Conservation (phyloP, 164 flowering plant species). For the grape (Vitis vinifera) region DNA sequence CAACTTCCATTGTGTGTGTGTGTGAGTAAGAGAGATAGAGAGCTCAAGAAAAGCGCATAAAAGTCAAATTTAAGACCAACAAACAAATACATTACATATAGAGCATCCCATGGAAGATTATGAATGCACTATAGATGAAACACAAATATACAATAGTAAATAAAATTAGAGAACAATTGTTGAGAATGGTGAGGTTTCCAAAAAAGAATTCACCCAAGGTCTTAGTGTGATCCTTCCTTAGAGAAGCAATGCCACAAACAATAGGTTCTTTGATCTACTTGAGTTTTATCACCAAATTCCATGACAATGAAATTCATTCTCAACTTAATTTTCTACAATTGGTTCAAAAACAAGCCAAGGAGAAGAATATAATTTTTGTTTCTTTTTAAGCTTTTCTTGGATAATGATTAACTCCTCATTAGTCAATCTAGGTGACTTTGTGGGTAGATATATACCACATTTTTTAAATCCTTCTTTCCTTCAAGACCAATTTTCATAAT, state of each 20-base stretch:
- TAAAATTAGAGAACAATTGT: not conserved
- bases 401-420: too few relatives aligned
- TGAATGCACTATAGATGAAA: too few relatives aligned
- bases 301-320: not conserved
- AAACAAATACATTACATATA: too few relatives aligned
- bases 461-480: conserved; percentile 38
- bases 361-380: not conserved
- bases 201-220: conserved; percentile 44
- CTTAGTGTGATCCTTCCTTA: conserved; percentile 90
- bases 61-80: not conserved
- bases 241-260: conserved; percentile 83
- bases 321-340: not conserved
- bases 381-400: not conserved
- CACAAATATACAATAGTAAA: not conserved
- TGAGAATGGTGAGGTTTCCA: conserved; percentile 1
- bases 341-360: not conserved
- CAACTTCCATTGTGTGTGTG: not conserved
- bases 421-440: not conserved
- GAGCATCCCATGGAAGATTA: too few relatives aligned
- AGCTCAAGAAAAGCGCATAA: not conserved
- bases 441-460: conserved; percentile 62
- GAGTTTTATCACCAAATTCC: conserved; percentile 2
- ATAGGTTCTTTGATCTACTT: conserved; percentile 76
- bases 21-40: not conserved
- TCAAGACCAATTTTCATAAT: conserved; percentile 92